A percentile compares a stretch with the other conserved stretches of the same genome.
phyloP scores from a whole-genome alignment of 306 rosid genomes.

The Clitoria ternatea region DNA sequence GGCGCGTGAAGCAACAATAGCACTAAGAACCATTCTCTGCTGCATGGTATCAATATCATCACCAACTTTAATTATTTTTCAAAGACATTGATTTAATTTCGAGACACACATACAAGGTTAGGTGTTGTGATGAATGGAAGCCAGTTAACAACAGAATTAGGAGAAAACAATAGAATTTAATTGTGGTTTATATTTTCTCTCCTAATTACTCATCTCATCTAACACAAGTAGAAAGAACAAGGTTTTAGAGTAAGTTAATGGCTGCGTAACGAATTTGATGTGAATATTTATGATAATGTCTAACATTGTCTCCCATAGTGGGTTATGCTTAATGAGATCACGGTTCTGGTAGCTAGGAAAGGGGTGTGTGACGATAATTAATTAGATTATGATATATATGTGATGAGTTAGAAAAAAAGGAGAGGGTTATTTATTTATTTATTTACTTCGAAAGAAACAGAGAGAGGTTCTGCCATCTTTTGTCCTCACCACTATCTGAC shows the following conservation, averaged over 20 bases:
- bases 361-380: not conserved
- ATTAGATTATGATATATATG: not conserved
- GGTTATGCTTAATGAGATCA: slow-evolving; percentile 10
- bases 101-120: not conserved
- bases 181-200: no score
- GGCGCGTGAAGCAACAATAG: slow-evolving; percentile 28
- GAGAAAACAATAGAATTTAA: no score
- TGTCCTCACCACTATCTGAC: slow-evolving; percentile 59
- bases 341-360: not conserved
- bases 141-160: not conserved
- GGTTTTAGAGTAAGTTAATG: not conserved
- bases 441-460: not conserved
- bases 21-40: slow-evolving; percentile 24
- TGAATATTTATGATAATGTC: not conserved
- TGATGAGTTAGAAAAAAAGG: no score
- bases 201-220: no score
- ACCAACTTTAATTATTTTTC: slow-evolving; percentile 7
- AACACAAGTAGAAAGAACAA: no score
- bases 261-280: not conserved
- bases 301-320: not conserved
- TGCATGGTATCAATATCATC: not conserved
- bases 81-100: not conserved
- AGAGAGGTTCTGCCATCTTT: slow-evolving; percentile 15
- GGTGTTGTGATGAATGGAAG: not conserved
- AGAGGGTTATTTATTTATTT: no score